Conservation (phyloP, 805 yeast genomes). For the Metschnikowia continentalis region DNA sequence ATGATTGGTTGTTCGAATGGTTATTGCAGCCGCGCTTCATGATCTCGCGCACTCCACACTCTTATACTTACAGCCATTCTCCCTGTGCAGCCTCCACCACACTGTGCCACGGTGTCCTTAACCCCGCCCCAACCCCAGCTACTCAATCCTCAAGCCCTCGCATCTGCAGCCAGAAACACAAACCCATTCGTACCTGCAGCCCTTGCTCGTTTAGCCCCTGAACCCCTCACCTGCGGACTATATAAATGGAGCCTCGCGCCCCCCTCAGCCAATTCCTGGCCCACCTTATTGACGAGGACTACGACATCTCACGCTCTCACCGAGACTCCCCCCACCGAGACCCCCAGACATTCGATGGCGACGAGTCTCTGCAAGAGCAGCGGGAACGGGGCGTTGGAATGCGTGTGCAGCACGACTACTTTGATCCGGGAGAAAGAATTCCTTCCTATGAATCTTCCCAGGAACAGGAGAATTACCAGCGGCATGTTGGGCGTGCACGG, state of each 20-base stretch:
- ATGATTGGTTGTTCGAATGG: too few relatives aligned
- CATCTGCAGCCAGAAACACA: too few relatives aligned
- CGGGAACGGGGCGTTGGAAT: constrained; percentile 5
- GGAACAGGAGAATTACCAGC: constrained; percentile 18
- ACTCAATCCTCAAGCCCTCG: too few relatives aligned
- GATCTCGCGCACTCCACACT: constrained; percentile 1
- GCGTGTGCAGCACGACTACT: constrained; percentile 14
- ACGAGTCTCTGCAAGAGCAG: neutral
- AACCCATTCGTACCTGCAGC: neutral
- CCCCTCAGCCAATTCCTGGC: constrained; percentile 9
- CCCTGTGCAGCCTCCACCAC: neutral
- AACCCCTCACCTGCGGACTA: neutral
- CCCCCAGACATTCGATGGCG: neutral
- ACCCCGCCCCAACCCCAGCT: neutral
- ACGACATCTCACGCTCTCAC: constrained; percentile 4
- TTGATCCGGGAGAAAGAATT: constrained; percentile 33
- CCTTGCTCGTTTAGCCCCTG: neutral
- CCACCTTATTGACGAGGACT: constrained; percentile 13
- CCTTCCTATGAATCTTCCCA: constrained; percentile 43
- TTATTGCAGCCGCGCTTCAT: constrained; percentile 1
- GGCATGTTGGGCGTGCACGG: constrained; percentile 7
- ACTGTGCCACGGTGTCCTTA: neutral
- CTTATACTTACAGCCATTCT: neutral
- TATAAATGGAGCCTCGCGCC: constrained; percentile 4
- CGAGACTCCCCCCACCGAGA: constrained; percentile 4